Evolutionary conservation across 495 filamentous ascomycete genomes (phyloP).

Genomic region (Sabuloglossum arenarium): DNA sequence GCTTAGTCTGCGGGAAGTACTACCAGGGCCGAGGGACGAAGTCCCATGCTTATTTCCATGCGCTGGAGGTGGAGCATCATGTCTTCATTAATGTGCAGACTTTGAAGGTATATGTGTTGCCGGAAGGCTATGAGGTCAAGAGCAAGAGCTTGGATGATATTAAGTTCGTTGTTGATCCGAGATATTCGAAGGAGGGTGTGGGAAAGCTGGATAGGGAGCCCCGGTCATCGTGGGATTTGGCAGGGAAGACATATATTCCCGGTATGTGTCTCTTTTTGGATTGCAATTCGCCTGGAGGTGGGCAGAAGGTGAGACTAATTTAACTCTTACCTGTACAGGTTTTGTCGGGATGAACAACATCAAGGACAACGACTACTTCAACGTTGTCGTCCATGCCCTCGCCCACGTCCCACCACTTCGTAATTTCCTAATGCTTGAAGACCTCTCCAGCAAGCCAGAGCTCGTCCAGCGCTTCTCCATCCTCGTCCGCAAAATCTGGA

Average conservation of each 20-base stretch:
- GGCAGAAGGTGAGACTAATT: neutral
- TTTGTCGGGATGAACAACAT: conserved; percentile 99
- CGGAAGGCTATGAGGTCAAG: conserved; percentile 92
- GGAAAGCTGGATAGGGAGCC: conserved; percentile 58
- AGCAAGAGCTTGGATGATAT: conserved; percentile 95
- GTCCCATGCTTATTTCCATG: conserved; percentile 93
- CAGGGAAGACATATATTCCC: conserved; percentile 65
- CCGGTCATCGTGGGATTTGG: conserved; percentile 54
- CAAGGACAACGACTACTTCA: conserved; percentile 97
- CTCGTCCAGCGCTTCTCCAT: conserved; percentile 64
- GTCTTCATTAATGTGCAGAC: conserved; percentile 95
- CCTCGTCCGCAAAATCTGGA: conserved; percentile 94
- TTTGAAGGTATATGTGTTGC: conserved; percentile 87
- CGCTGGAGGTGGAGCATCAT: conserved; percentile 85
- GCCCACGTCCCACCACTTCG: conserved; percentile 78
- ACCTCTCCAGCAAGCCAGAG: conserved; percentile 37
- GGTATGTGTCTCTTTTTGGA: conserved; percentile 20
- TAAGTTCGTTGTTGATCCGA: conserved; percentile 94
- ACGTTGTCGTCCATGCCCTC: conserved; percentile 85
- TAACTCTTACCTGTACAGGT: conserved; percentile 20
- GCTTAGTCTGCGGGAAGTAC: conserved; percentile 93
- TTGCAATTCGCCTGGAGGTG: neutral
- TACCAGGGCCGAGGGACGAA: conserved; percentile 87
- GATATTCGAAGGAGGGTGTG: conserved; percentile 59
- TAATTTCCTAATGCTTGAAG: conserved; percentile 81